phyloP scores from a whole-genome alignment of 352 stramenopile species.

The Lagenidium giganteum region DNA sequence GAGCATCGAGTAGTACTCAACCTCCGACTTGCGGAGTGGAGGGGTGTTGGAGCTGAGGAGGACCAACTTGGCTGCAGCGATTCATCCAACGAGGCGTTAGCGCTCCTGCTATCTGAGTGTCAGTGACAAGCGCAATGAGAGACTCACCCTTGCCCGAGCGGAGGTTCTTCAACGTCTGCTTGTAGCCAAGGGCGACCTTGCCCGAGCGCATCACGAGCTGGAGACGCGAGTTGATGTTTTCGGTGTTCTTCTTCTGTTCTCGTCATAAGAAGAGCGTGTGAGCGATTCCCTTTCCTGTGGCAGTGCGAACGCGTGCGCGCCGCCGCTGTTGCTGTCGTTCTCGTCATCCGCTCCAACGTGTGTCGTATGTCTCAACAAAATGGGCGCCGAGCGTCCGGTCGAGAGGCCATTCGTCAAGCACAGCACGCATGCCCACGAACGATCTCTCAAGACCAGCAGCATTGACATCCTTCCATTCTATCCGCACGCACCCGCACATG shows the following conservation, averaged over 20 bases:
- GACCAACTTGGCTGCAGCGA: constrained; percentile 91
- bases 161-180: constrained; percentile 97
- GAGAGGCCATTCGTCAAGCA: too few species aligned
- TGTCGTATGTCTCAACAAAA: too few species aligned
- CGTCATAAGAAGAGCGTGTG: constrained; percentile 9
- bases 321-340: neutral
- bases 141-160: constrained; percentile 88
- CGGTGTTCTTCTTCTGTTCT: constrained; percentile 95
- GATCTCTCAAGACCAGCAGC: neutral
- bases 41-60: constrained; percentile 98
- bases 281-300: constrained; percentile 21
- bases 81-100: neutral
- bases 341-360: constrained; percentile 2
- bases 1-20: constrained; percentile 99
- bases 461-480: neutral
- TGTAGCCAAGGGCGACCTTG: constrained; percentile 99
- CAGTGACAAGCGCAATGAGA: too few species aligned
- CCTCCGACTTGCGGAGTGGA: constrained; percentile 97
- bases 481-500: neutral
- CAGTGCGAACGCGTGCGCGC: constrained; percentile 5
- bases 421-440: neutral
- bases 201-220: constrained; percentile 99
- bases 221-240: constrained; percentile 99
- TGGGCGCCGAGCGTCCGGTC: too few species aligned
- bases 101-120: neutral